phyloP scores from a whole-genome alignment of 1,284 basidiomycete species.

The Anthracocystis panici-leucophaei region DNA sequence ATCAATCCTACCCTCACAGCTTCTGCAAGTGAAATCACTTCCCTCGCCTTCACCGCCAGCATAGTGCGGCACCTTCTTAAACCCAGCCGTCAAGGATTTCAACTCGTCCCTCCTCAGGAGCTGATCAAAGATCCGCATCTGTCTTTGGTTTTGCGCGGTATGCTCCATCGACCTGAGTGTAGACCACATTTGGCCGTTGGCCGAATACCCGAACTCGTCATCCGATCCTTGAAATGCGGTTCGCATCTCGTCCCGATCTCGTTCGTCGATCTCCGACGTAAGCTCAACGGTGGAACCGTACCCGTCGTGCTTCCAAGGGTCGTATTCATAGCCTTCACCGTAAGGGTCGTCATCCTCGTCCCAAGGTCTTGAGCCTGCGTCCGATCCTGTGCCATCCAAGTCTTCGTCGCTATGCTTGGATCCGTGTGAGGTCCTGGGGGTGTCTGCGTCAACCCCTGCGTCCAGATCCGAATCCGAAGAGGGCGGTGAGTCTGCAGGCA shows the following conservation, averaged over 20 bases:
- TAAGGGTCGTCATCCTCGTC: not conserved
- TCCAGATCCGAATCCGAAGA: not conserved
- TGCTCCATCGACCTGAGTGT: not conserved
- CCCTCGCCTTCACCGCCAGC: constrained; percentile 6
- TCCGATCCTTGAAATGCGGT: not conserved
- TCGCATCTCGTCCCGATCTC: not conserved
- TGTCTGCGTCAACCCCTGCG: not conserved
- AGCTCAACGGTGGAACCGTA: not conserved
- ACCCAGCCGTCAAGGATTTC: constrained; percentile 15
- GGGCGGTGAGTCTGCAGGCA: not conserved
- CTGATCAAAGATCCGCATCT: constrained; percentile 24
- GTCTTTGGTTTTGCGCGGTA: not conserved
- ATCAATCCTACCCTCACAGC: constrained; percentile 16
- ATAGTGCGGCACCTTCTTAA: constrained; percentile 16
- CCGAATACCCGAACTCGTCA: not conserved
- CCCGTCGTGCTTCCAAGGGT: constrained; percentile 10
- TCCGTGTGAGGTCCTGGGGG: not conserved
- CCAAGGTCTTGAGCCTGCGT: too few species aligned
- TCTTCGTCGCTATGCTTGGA: not conserved
- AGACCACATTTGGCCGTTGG: constrained; percentile 4
- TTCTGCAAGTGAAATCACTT: constrained; percentile 4
- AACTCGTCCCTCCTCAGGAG: constrained; percentile 27
- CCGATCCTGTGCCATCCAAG: not conserved
- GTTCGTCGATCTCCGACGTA: not conserved
- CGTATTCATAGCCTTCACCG: not conserved